Evolutionary conservation across 345 rosid genomes (phyloP).

Genomic region (Populus tremula): DNA sequence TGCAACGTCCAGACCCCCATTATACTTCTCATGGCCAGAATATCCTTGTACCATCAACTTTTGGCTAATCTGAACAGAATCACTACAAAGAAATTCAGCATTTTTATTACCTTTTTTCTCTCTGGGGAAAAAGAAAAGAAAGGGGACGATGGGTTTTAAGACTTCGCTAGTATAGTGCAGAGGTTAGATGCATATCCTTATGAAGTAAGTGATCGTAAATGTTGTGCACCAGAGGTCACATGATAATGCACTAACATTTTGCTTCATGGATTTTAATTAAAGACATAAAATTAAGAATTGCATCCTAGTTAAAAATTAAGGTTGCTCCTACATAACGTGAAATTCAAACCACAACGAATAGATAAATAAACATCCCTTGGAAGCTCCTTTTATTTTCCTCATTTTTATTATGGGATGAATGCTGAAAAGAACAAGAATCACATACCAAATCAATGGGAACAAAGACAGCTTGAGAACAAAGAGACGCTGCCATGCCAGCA

Average conservation of each 20-base stretch:
- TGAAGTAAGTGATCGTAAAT: not conserved
- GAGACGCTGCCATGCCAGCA: constrained; percentile 91
- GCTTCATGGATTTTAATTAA: not conserved
- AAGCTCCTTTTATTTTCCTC: not conserved
- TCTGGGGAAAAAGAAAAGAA: not conserved
- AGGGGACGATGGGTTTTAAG: not conserved
- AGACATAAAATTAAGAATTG: not conserved
- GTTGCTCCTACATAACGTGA: not conserved
- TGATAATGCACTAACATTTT: not conserved
- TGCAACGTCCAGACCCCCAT: constrained; percentile 91
- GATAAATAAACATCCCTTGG: not conserved
- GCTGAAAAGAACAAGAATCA: constrained; percentile 2
- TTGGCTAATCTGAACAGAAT: constrained; percentile 72
- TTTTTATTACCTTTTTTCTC: not conserved
- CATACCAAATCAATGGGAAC: constrained; percentile 96
- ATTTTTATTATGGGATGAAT: not conserved
- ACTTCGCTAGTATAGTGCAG: not conserved
- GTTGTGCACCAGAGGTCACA: not conserved
- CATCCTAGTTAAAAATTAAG: not conserved
- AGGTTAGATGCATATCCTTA: not conserved
- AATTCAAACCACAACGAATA: not conserved
- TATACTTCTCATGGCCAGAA: constrained; percentile 78
- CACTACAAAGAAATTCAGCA: constrained; percentile 10
- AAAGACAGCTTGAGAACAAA: constrained; percentile 81
- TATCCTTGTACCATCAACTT: constrained; percentile 99